phyloP scores from a whole-genome alignment of 352 stramenopile genomes.

The Pythium graminicola region DNA sequence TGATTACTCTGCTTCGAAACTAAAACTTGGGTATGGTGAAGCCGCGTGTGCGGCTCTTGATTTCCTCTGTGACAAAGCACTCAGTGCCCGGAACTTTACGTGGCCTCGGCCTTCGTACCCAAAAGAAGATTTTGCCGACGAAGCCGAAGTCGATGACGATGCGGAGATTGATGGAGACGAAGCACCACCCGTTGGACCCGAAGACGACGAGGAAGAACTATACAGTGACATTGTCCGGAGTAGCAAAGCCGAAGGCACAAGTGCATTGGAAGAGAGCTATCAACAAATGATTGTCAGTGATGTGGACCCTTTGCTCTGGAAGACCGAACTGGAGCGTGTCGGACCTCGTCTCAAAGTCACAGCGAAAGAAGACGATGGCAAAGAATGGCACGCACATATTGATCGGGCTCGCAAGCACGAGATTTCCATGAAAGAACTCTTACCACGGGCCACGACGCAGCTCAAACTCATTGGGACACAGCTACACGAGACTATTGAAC shows the following conservation, averaged over 20 bases:
- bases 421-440: conserved; percentile 46
- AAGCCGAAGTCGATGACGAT: conserved; percentile 67
- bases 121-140: conserved; percentile 75
- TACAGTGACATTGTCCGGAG: conserved; percentile 55
- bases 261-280: conserved; percentile 62
- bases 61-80: conserved; percentile 78
- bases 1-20: conserved; percentile 72
- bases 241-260: conserved; percentile 29
- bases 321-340: conserved; percentile 79
- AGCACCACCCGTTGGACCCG: conserved; percentile 6
- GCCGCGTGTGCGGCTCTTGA: conserved; percentile 64
- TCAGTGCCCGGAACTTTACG: conserved; percentile 50
- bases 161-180: conserved; percentile 34
- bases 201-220: conserved; percentile 49
- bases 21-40: conserved; percentile 74
- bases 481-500: conserved; percentile 49
- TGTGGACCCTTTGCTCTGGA: conserved; percentile 75
- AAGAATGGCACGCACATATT: conserved; percentile 80
- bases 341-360: conserved; percentile 63
- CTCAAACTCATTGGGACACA: conserved; percentile 52
- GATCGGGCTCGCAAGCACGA: conserved; percentile 73
- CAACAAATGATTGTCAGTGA: conserved; percentile 84
- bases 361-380: conserved; percentile 45
- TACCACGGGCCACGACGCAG: conserved; percentile 51
- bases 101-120: conserved; percentile 67